A percentile compares a stretch with the other conserved stretches of the same genome.
Conservation (phyloP, 2,329 filamentous ascomycete species). For the Thermochaetoides dissita region DNA sequence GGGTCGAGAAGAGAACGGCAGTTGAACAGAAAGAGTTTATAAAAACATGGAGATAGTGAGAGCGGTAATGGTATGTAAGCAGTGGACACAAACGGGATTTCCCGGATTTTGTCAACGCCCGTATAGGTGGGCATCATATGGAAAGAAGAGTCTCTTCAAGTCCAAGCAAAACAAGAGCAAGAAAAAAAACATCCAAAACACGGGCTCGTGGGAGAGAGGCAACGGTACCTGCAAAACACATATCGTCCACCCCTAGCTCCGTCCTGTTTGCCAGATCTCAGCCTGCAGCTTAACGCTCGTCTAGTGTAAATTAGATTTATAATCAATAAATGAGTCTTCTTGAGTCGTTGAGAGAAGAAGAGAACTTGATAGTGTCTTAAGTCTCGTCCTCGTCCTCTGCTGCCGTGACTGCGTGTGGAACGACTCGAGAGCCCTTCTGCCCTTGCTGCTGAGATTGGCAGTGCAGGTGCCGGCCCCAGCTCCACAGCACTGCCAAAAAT, state of each 20-base stretch:
- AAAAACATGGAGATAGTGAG: too few species aligned
- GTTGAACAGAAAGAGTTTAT: too few species aligned
- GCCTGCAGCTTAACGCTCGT: not conserved
- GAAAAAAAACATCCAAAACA: slow-evolving; percentile 2
- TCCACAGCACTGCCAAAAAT: slow-evolving; percentile 8
- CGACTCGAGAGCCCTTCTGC: too few species aligned
- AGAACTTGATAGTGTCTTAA: not conserved
- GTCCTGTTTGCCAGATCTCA: not conserved
- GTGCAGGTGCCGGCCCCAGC: slow-evolving; percentile 1
- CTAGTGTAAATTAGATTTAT: slow-evolving; percentile 1
- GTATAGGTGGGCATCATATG: not conserved
- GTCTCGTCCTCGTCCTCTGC: not conserved
- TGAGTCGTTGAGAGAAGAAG: slow-evolving; percentile 4
- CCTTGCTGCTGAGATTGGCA: slow-evolving; percentile 2
- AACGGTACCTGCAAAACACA: slow-evolving; percentile 11
- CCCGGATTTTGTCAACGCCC: too few species aligned
- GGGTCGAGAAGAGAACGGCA: too few species aligned
- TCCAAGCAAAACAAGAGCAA: too few species aligned
- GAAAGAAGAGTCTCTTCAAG: not conserved
- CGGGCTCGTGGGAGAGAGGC: not conserved
- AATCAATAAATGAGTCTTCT: not conserved
- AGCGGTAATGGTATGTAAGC: too few species aligned
- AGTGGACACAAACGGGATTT: too few species aligned
- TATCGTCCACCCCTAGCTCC: slow-evolving; percentile 5
- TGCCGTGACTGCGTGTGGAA: too few species aligned